Evolutionary conservation across 2,329 filamentous ascomycete genomes (phyloP), one percentile per base, ranked within the genome.

Genomic region (Colletotrichum cordylinicola): DNA sequence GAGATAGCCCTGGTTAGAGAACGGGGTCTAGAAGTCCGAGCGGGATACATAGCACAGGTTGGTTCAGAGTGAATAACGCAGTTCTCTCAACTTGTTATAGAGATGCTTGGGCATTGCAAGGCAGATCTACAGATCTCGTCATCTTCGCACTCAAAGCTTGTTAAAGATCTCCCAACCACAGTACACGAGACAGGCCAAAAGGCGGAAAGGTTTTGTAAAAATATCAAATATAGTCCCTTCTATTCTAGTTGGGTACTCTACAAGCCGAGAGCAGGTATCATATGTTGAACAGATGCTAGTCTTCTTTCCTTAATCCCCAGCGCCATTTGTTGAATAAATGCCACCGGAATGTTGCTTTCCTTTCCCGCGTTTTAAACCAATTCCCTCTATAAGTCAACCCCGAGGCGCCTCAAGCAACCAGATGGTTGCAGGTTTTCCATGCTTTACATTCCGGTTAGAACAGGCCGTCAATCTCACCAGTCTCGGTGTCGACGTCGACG

Each of bases 401-500:
- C 39, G 24, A 68, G 56, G 69, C 55, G 62, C 56, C 73, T 21
- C 39, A 39, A 61, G 18, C 56, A 24, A 31, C 31, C 33, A 33
- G 18, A 61, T 55, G 24, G n/a, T 56, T 48, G 33, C 9, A 64
- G 29, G 37, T 16, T 43, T 16, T 18, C 33, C 37, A 27, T 27
- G 27, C 9, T n/a, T n/a, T 12, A 9, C 29, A 29, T 2, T 39
- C 33, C 62, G 39, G 6, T 79, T 95, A 99, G 86, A 98, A 99
- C 72, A 99, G 90, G 7, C 97, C 94, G 74, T 95, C 92, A 78
- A 96, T 95, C 86, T 96, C 94, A 70, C 94, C 94, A n/a, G 94
- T 96, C 87, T 96, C 94, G 8, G 89, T 86, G 80, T 96, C 93
- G 48, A 94, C 93, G 79, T 98, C 96, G 61, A 98, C 96, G 81